Conservation (phyloP, 495 filamentous ascomycete genomes). For the Podospora appendiculata region DNA sequence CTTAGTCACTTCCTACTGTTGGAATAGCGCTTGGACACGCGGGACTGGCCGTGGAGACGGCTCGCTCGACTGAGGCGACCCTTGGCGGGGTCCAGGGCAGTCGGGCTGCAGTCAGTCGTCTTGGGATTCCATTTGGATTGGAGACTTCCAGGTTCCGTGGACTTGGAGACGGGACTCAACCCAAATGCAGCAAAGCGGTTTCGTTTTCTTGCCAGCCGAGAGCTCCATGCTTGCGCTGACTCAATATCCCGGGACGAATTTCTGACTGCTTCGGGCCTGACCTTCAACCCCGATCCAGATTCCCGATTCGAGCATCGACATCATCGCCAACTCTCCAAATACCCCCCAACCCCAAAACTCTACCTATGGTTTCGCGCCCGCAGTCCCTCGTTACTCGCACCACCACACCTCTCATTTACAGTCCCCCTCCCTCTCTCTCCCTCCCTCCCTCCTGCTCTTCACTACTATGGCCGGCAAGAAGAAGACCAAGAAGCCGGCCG, state of each 20-base stretch:
- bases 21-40: no score
- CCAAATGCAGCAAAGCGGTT: constrained; percentile 26
- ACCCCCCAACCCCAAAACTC: neutral
- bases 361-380: neutral
- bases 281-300: neutral
- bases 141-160: constrained; percentile 4
- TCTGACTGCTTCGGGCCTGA: constrained; percentile 1
- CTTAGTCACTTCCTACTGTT: no score
- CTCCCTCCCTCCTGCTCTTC: neutral
- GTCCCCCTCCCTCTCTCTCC: neutral
- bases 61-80: no score
- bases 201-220: constrained; percentile 12
- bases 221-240: neutral
- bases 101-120: no score
- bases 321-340: neutral
- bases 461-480: constrained; percentile 67
- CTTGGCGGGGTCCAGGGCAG: no score
- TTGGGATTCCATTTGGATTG: neutral
- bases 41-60: no score
- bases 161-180: neutral
- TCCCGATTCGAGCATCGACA: neutral
- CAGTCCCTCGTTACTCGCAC: neutral
- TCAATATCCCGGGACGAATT: neutral
- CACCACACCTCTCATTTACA: neutral
- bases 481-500: constrained; percentile 78